Evolutionary conservation across 2,329 filamentous ascomycete species (phyloP), one percentile per base, ranked within the genome.

Genomic region (Colletotrichum liaoningense): DNA sequence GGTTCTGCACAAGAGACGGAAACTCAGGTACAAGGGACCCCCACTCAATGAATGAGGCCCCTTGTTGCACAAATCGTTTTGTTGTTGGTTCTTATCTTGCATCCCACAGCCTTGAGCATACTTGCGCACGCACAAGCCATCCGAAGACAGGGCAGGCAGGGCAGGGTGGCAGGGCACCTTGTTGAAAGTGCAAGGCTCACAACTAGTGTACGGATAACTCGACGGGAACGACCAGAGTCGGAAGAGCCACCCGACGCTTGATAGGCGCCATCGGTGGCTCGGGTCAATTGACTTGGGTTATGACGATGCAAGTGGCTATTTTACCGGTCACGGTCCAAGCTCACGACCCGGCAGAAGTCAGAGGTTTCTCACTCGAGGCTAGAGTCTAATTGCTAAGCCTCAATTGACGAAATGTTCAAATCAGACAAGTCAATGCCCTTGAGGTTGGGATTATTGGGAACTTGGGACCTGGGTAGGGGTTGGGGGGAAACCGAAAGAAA

Each of bases 41-140:
- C 59, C 42, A 62, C 16, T 42, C 24, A 62, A 28, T 38, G 22
- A 62, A 46, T 24, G 22, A 46, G 42, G 26, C 9, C 38, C 59
- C 59, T 52, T 49, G 59, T 63, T 63, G 46, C 46, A 42, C 38
- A 63, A 62, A 49, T 46, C 46, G 24, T 19, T 26, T 63, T 63
- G 60, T 63, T 33, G 46, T 49, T 63, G 42, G 42, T 63, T 56
- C 60, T 52, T 63, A 63, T 52, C 60, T 52, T 38, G 26, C 59
- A 62, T 62, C 11, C 9, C 24, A 49, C 38, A 30, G 26, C 59
- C 59, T 46, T 19, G 26, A 63, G 26, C 42, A 33, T 24, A 30
- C 42, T 11, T 35, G 28, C 38, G 59, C 24, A 19, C 46, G 35
- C 26, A 63, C 56, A 58, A 35, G 56, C 30, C 30, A 7, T n/a